Evolutionary conservation across 345 rosid species (phyloP).

Genomic region (Litchi chinensis): DNA sequence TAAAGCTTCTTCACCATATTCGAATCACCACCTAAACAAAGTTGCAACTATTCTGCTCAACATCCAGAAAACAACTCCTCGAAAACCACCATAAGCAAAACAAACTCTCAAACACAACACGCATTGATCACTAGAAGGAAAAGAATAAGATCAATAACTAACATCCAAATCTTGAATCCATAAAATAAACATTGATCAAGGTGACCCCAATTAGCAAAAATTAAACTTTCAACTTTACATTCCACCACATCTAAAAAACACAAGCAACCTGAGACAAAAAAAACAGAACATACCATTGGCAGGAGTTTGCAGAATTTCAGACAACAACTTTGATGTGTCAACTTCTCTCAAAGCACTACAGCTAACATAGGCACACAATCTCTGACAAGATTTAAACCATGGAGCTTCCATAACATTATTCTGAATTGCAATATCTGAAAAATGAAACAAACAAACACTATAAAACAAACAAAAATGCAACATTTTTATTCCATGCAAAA

Average conservation of each 20-base stretch:
- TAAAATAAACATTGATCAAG: neutral
- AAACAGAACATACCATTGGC: conserved; percentile 31
- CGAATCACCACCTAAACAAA: conserved; percentile 38
- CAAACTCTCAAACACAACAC: neutral
- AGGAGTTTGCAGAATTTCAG: conserved; percentile 51
- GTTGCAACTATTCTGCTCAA: neutral
- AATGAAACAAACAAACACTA: conserved; percentile 3
- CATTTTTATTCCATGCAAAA: neutral
- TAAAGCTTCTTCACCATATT: conserved; percentile 62
- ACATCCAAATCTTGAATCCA: neutral
- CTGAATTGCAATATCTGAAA: conserved; percentile 69
- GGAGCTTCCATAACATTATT: conserved; percentile 69
- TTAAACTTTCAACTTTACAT: neutral
- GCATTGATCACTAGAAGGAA: neutral
- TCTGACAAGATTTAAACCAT: conserved; percentile 77
- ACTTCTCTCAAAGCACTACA: conserved; percentile 85
- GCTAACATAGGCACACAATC: conserved; percentile 87
- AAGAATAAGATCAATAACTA: neutral
- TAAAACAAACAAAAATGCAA: neutral
- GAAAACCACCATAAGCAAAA: neutral
- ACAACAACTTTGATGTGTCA: conserved; percentile 63
- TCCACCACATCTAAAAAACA: neutral
- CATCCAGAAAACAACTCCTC: neutral
- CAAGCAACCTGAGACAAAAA: neutral
- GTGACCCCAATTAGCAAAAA: neutral